Conservation (phyloP, 306 rosid genomes). For the Datisca glomerata region DNA sequence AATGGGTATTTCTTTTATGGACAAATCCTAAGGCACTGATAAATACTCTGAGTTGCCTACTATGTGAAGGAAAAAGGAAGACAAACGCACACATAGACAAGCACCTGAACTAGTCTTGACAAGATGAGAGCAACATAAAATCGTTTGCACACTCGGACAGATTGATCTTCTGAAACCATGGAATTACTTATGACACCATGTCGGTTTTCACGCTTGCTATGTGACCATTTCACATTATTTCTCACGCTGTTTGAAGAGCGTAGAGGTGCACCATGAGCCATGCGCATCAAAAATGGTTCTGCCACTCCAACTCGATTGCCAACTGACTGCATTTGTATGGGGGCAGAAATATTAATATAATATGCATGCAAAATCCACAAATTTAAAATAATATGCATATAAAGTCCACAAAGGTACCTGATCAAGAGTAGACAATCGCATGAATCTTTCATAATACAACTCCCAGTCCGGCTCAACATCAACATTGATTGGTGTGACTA, state of each 20-base stretch:
- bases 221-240: constrained; percentile 27
- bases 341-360: not conserved
- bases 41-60: too few relatives aligned
- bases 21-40: too few relatives aligned
- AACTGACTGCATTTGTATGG: constrained; percentile 52
- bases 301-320: constrained; percentile 88
- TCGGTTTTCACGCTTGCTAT: constrained; percentile 28
- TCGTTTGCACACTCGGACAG: constrained; percentile 77
- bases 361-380: not conserved
- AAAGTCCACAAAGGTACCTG: constrained; percentile 65
- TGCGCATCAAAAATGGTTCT: constrained; percentile 88
- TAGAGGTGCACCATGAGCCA: constrained; percentile 93
- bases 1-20: too few relatives aligned
- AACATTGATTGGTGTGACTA: constrained; percentile 85
- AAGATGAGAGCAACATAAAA: constrained; percentile 92
- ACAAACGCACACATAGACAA: constrained; percentile 1
- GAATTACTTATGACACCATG: constrained; percentile 24
- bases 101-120: constrained; percentile 89
- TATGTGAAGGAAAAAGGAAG: constrained; percentile 6
- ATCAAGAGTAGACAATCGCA: constrained; percentile 69
- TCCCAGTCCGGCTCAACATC: constrained; percentile 98
- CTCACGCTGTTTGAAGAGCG: constrained; percentile 40
- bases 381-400: too few relatives aligned
- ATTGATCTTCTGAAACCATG: constrained; percentile 50
- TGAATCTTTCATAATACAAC: constrained; percentile 64